Conservation (phyloP, 768 basidiomycete genomes). For the Clitopilus passeckerianus region DNA sequence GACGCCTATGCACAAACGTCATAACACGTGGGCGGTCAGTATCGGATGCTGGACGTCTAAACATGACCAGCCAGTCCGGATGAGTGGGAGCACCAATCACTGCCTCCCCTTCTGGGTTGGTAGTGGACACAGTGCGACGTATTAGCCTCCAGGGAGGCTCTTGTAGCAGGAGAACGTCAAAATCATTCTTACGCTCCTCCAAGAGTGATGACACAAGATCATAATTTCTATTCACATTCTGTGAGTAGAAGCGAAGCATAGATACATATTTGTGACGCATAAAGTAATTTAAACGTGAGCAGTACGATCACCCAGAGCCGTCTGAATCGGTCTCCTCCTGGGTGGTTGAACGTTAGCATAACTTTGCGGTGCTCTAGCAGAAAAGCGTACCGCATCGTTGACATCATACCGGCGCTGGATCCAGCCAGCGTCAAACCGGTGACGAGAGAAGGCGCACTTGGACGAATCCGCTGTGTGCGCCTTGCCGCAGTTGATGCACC, state of each 20-base stretch:
- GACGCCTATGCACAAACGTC: not conserved
- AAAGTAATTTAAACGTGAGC: not conserved
- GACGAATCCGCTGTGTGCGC: not conserved
- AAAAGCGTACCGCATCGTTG: not conserved
- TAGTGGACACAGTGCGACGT: not conserved
- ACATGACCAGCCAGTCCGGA: not conserved
- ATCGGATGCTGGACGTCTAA: not conserved
- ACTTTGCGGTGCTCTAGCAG: not conserved
- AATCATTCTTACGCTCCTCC: not conserved
- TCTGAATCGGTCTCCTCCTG: not conserved
- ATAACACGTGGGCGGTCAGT: not conserved
- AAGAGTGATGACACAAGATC: not conserved
- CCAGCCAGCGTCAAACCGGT: not conserved
- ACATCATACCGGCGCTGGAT: not conserved
- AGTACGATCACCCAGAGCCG: no score
- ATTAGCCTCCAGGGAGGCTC: conserved; percentile 1
- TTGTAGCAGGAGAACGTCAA: not conserved
- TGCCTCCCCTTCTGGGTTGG: not conserved
- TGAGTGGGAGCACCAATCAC: not conserved
- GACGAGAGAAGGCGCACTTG: not conserved
- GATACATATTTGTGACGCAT: not conserved
- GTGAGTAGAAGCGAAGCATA: not conserved
- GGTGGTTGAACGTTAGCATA: not conserved
- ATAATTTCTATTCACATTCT: conserved; percentile 3
- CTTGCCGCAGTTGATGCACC: not conserved